Conservation (phyloP, 1,284 basidiomycete species). For the Irpex sp. region DNA sequence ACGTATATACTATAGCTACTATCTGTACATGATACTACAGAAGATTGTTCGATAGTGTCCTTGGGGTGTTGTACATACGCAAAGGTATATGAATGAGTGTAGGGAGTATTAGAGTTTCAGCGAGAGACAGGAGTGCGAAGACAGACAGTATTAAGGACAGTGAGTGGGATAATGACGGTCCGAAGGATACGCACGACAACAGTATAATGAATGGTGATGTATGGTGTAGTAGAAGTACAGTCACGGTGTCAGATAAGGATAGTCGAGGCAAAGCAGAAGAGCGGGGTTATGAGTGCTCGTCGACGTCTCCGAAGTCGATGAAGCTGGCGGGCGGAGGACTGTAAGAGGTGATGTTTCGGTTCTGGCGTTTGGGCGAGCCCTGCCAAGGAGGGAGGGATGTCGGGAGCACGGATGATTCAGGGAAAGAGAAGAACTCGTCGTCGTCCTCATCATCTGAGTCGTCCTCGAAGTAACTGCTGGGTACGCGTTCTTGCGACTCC, state of each 20-base stretch:
- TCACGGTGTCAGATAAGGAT: background rate
- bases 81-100: no score
- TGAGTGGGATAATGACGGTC: no score
- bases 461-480: slow-evolving; percentile 33
- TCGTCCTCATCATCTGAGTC: slow-evolving; percentile 8
- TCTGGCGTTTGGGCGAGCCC: background rate
- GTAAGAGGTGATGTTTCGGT: background rate
- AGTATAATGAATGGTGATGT: no score
- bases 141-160: no score
- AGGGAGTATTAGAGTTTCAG: no score
- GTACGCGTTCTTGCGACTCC: background rate
- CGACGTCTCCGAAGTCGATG: background rate
- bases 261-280: no score
- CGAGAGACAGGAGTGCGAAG: no score
- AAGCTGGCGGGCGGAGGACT: background rate
- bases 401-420: background rate
- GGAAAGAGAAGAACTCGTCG: background rate
- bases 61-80: no score
- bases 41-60: no score
- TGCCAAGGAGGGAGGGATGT: background rate
- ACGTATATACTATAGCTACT: no score
- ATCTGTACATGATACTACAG: no score
- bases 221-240: background rate
- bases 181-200: no score
- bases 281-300: background rate